Conservation (phyloP, 1,284 basidiomycete species). For the Mycena sp. region DNA sequence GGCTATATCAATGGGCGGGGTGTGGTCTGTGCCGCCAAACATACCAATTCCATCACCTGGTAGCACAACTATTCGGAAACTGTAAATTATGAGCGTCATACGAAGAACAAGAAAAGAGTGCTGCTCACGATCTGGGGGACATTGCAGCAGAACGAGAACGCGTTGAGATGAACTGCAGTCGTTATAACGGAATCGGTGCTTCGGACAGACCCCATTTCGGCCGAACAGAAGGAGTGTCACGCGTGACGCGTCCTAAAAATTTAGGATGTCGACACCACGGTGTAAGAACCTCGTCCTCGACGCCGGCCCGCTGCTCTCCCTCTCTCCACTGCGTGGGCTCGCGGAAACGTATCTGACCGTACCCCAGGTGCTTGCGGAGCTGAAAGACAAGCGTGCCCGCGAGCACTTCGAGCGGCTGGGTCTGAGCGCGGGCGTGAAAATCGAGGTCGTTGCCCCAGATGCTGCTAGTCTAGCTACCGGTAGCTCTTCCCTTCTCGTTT, state of each 20-base stretch:
- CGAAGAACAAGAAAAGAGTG: not conserved
- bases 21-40: conserved; percentile 56
- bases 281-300: conserved; percentile 90
- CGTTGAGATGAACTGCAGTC: not conserved
- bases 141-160: conserved; percentile 33
- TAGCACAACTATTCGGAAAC: conserved; percentile 89
- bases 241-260: not conserved
- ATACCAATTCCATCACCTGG: conserved; percentile 90
- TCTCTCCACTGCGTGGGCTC: conserved; percentile 86
- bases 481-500: conserved; percentile 48
- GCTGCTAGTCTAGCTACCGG: conserved; percentile 81
- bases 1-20: conserved; percentile 11
- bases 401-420: conserved; percentile 86
- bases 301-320: conserved; percentile 88
- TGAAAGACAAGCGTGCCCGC: conserved; percentile 87
- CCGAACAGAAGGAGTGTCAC: not conserved
- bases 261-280: conserved; percentile 41
- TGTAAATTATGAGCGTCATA: conserved; percentile 38
- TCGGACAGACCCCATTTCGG: not conserved
- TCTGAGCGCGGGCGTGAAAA: conserved; percentile 77
- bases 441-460: conserved; percentile 80
- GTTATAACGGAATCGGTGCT: not conserved
- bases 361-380: conserved; percentile 88
- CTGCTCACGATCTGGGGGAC: conserved; percentile 47
- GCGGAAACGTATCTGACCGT: conserved; percentile 88